These are phyloP conservation scores for Eucalyptus dawsonii DNA, from an alignment of 345 rosid species.

Conservation along the genomic window DNA sequence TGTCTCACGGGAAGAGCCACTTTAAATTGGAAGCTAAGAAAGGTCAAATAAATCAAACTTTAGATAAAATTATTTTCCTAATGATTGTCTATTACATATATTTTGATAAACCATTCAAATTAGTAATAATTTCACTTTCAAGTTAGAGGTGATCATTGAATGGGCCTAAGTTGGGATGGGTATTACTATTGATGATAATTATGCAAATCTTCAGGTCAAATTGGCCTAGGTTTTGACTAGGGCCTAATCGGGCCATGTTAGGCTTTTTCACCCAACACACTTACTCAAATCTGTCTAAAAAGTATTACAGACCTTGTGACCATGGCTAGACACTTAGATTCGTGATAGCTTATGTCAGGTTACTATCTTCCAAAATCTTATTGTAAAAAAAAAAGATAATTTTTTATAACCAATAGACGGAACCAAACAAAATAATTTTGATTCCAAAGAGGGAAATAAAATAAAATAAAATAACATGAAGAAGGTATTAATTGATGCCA, in stretches of 20 bases:
- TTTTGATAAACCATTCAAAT: neutral
- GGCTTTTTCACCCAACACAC: neutral
- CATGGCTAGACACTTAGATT: neutral
- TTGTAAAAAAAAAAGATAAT: neutral
- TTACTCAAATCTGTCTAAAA: neutral
- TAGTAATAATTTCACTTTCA: neutral
- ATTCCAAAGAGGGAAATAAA: no score
- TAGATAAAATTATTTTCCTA: neutral
- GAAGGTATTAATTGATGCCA: neutral
- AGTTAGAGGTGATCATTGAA: neutral
- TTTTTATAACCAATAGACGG: no score
- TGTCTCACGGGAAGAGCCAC: no score
- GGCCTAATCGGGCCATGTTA: neutral
- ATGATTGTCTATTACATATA: neutral
- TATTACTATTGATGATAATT: neutral
- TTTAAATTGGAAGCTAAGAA: no score
- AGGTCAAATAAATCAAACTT: no score
- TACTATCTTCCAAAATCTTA: neutral
- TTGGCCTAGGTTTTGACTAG: neutral
- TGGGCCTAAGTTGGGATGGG: neutral
- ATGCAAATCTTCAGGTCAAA: neutral
- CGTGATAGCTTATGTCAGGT: neutral
- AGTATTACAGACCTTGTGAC: neutral
- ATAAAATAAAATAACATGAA: neutral
- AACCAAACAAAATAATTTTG: no score